phyloP scores from a whole-genome alignment of 192 early-diverging fungal genomes.

The Radiomyces spectabilis region DNA sequence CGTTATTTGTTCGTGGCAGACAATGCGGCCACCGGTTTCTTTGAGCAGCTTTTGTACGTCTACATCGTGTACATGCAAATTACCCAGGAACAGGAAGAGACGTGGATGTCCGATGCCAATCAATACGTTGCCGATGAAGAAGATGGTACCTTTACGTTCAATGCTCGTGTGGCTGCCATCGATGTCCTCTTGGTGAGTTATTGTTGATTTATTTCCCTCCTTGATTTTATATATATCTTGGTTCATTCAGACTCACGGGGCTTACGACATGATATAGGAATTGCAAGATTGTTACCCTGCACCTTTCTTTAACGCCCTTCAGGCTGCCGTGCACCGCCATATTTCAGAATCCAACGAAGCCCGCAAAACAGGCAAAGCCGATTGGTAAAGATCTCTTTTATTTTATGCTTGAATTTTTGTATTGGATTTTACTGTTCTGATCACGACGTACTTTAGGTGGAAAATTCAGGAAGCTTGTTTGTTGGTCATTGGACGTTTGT shows the following conservation, averaged over 20 bases:
- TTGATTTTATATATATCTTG: conserved; percentile 1
- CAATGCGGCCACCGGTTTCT: conserved; percentile 34
- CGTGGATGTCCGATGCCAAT: conserved; percentile 79
- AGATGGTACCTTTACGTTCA: conserved; percentile 81
- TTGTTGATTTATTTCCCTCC: background rate
- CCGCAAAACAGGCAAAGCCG: conserved; percentile 38
- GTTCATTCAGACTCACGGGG: conserved; percentile 7
- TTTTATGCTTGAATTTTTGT: background rate
- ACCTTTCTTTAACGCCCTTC: conserved; percentile 45
- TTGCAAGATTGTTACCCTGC: conserved; percentile 19
- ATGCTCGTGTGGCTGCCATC: conserved; percentile 74
- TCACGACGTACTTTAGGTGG: conserved; percentile 55
- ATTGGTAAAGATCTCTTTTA: conserved; percentile 37
- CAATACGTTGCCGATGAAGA: conserved; percentile 89
- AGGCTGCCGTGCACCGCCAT: conserved; percentile 40
- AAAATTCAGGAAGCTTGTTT: conserved; percentile 79
- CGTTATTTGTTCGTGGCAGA: conserved; percentile 39
- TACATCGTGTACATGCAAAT: conserved; percentile 74
- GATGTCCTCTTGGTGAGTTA: conserved; percentile 56
- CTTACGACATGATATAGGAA: background rate
- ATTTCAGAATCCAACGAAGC: conserved; percentile 42
- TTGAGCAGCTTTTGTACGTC: conserved; percentile 48
- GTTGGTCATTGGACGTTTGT: conserved; percentile 62
- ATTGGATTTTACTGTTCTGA: background rate
- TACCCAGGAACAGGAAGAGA: conserved; percentile 68